A percentile compares a stretch with the other conserved stretches of the same genome.
These are phyloP conservation scores for Parathielavia appendiculata DNA, from an alignment of 495 filamentous ascomycete genomes.

Conservation along the genomic window DNA sequence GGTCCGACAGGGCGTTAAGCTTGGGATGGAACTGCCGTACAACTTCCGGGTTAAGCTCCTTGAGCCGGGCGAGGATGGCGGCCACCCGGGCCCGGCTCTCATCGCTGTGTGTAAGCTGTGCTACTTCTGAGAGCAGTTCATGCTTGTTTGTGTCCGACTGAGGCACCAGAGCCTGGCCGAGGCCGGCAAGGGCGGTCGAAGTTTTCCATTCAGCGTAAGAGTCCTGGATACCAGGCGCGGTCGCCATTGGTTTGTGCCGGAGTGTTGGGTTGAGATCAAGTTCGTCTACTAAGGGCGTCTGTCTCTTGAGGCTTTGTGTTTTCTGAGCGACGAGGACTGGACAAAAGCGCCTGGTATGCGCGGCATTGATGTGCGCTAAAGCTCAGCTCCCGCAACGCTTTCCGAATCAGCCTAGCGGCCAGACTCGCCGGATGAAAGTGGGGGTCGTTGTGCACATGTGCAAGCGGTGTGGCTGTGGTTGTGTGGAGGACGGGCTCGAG, in stretches of 20 bases:
- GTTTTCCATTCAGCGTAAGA: not conserved
- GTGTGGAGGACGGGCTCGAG: too few relatives aligned
- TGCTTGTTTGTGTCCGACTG: constrained; percentile 11
- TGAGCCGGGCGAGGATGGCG: constrained; percentile 16
- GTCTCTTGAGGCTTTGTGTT: too few relatives aligned
- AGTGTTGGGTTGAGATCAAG: too few relatives aligned
- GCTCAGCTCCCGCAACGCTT: too few relatives aligned
- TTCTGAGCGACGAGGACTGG: too few relatives aligned
- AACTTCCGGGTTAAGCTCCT: constrained; percentile 18
- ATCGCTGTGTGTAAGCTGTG: not conserved
- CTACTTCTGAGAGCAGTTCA: constrained; percentile 5
- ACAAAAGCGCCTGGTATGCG: too few relatives aligned
- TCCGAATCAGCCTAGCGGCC: too few relatives aligned
- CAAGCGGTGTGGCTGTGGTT: too few relatives aligned
- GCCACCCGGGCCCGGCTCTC: constrained; percentile 5
- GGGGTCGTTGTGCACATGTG: too few relatives aligned
- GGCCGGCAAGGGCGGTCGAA: not conserved
- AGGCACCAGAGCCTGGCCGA: constrained; percentile 11
- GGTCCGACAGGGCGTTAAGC: constrained; percentile 10
- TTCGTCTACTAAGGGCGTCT: too few relatives aligned
- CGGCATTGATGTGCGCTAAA: too few relatives aligned
- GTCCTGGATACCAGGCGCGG: not conserved
- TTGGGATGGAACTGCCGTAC: constrained; percentile 19
- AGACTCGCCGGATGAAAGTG: too few relatives aligned
- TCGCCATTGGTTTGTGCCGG: not conserved